Evolutionary conservation across 371 early-diverging fungal species (phyloP).

Genomic region (Capillidium rhysosporum): DNA sequence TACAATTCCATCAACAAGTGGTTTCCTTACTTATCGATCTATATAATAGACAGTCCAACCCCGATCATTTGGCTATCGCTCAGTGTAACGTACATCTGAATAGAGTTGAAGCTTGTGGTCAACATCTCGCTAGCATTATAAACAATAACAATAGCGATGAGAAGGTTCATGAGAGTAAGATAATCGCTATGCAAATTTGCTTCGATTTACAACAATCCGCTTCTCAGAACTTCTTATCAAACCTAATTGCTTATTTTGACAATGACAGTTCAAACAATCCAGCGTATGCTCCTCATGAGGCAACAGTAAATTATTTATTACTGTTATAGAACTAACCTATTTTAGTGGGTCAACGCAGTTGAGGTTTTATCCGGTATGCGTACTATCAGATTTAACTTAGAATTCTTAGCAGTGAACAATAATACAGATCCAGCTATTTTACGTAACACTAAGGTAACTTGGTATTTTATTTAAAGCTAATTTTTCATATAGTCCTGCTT

Average conservation of each 20-base stretch:
- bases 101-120: slow-evolving; percentile 41
- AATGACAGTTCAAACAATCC: slow-evolving; percentile 1
- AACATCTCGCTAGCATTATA: slow-evolving; percentile 25
- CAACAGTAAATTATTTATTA: slow-evolving; percentile 16
- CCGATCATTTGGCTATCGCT: slow-evolving; percentile 78
- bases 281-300: neutral
- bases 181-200: slow-evolving; percentile 89
- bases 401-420: slow-evolving; percentile 88
- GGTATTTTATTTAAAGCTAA: no score
- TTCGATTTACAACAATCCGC: slow-evolving; percentile 91
- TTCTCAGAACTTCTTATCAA: slow-evolving; percentile 74
- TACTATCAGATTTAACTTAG: slow-evolving; percentile 73
- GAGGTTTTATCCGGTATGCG: slow-evolving; percentile 73
- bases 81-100: slow-evolving; percentile 83
- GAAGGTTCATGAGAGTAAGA: slow-evolving; percentile 17
- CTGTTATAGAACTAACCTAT: no score
- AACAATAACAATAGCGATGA: slow-evolving; percentile 9
- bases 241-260: slow-evolving; percentile 42
- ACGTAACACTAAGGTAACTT: slow-evolving; percentile 51
- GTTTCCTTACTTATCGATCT: slow-evolving; percentile 53
- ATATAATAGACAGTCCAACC: slow-evolving; percentile 50
- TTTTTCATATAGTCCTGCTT: slow-evolving; percentile 34
- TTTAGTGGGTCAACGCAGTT: slow-evolving; percentile 7
- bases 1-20: slow-evolving; percentile 63
- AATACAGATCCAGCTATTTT: slow-evolving; percentile 82